A percentile compares a stretch with the other conserved stretches of the same genome.
Conservation (phyloP, 306 rosid genomes). For the Echinosophora koreensis region DNA sequence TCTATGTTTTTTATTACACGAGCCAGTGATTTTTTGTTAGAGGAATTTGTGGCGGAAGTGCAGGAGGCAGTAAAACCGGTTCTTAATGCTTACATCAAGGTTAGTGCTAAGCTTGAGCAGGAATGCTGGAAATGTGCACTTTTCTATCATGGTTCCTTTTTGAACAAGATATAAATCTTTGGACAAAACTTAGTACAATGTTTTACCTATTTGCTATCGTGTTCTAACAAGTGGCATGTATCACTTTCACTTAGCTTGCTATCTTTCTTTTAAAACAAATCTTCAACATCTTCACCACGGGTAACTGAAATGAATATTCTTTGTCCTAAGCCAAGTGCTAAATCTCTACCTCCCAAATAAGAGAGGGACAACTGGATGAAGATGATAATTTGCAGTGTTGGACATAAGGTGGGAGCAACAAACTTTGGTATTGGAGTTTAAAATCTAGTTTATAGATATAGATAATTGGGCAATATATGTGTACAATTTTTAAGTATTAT, state of each 20-base stretch:
- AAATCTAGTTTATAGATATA: background rate
- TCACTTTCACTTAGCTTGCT: background rate
- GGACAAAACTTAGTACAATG: background rate
- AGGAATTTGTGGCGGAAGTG: conserved; percentile 82
- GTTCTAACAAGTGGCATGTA: conserved; percentile 14
- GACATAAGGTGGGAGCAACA: conserved; percentile 16
- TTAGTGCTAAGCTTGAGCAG: conserved; percentile 43
- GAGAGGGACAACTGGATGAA: conserved; percentile 4
- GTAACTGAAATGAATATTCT: conserved; percentile 9
- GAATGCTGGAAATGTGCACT: conserved; percentile 26
- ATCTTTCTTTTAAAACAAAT: conserved; percentile 11
- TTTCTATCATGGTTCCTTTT: background rate
- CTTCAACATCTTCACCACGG: background rate
- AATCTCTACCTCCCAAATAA: background rate
- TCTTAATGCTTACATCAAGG: conserved; percentile 85
- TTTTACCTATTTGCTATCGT: conserved; percentile 1
- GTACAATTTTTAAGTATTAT: no score
- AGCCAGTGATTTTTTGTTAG: conserved; percentile 74
- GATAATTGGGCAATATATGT: background rate
- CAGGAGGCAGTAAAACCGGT: conserved; percentile 92
- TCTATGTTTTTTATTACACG: conserved; percentile 41
- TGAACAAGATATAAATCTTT: background rate
- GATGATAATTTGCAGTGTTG: background rate
- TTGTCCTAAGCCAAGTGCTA: background rate
- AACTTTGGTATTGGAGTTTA: background rate